These are phyloP conservation scores for Metschnikowia similis DNA, from an alignment of 805 yeast species.

Conservation along the genomic window DNA sequence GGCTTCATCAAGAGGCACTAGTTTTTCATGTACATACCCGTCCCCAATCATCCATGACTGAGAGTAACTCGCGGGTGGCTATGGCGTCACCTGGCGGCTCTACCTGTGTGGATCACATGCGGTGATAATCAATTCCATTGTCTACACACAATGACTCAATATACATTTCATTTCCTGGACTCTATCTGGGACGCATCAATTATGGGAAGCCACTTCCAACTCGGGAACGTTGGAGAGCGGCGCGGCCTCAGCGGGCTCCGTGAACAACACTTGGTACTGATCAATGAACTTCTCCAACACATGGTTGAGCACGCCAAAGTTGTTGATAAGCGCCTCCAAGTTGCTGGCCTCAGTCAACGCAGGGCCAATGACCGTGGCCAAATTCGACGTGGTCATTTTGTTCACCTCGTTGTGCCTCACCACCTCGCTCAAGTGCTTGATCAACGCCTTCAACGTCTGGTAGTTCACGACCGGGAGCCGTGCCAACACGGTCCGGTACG, in stretches of 20 bases:
- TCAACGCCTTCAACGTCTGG: conserved; percentile 60
- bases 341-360: conserved; percentile 53
- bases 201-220: neutral
- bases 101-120: no score
- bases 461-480: conserved; percentile 63
- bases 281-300: conserved; percentile 48
- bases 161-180: neutral
- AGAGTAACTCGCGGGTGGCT: no score
- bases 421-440: conserved; percentile 66
- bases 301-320: conserved; percentile 53
- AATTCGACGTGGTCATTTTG: conserved; percentile 83
- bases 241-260: neutral
- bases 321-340: conserved; percentile 43
- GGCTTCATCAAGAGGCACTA: conserved; percentile 41
- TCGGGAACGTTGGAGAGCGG: neutral
- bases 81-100: no score
- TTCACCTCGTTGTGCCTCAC: conserved; percentile 63
- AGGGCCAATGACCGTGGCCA: conserved; percentile 84
- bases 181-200: no score
- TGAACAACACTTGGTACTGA: conserved; percentile 31
- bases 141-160: neutral
- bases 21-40: neutral
- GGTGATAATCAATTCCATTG: no score
- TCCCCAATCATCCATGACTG: no score
- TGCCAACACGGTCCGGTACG: conserved; percentile 29